Evolutionary conservation across 352 stramenopile genomes (phyloP), one percentile per base, ranked within the genome.

Genomic region (Phytophthora tentaculata): DNA sequence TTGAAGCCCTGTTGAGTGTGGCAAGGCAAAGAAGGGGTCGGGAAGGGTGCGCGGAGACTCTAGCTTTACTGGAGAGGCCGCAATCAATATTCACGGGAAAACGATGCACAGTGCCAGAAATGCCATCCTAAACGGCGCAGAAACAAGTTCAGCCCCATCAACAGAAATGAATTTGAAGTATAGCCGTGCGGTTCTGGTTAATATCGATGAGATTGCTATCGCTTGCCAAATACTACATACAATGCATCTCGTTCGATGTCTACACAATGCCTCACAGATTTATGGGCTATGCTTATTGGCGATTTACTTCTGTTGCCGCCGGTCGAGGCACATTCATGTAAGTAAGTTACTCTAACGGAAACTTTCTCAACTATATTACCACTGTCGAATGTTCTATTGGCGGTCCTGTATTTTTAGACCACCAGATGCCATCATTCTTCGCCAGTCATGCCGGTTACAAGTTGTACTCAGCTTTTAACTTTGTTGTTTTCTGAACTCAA

Each of bases 161-260:
- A 17, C 17, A 1, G 61, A 70, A 1, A 80, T 80, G 64, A 69
- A 53, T 22, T 0, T 10, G 3, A 19, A 13, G 1, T 77, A 72
- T 29, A 29, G 9, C 3, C 10, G 16, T 13, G 73, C 73, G 0
- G 20, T 65, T 0, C 43, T 80, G 0, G 64, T 72, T 2, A 58
- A 76, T 16, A 39, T 67, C 2, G 66, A 78, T 10, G 69, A 81
- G 39, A 68, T 77, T 3, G 70, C 58, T 0, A 78, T 81, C 44
- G 69, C 52, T 0, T 9, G 71, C 9, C 69, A 81, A 32, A 29
- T 17, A 0, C n/a, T 78, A 69, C 45, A 0, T 66, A 76, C 16
- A 23, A 0, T 10, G 28, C 54, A 1, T 71, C 35, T 0, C 52
- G 49, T 3, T 20, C 23, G 9, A 67, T 76, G 37, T 64, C 62